Conservation (phyloP, 2,329 filamentous ascomycete species). For the Clarireedia monteithiana region DNA sequence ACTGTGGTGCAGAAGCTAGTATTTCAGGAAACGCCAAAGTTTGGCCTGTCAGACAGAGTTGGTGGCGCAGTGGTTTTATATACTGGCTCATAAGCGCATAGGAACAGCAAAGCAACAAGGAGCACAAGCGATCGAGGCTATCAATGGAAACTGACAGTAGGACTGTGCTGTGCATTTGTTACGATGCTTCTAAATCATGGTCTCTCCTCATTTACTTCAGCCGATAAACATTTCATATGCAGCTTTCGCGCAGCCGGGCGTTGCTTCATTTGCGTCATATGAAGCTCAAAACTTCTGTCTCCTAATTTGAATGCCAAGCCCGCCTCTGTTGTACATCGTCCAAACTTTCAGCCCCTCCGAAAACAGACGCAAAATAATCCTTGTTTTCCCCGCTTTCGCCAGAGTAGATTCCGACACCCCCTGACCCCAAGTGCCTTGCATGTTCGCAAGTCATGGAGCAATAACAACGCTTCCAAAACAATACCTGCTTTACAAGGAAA, state of each 20-base stretch:
- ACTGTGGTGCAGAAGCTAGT: no score
- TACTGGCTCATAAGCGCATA: no score
- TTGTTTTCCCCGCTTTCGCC: conserved; percentile 5
- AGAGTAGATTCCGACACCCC: background rate
- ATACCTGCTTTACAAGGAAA: no score
- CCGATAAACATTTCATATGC: background rate
- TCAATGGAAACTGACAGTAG: background rate
- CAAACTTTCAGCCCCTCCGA: conserved; percentile 1
- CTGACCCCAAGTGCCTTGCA: background rate
- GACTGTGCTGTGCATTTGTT: background rate
- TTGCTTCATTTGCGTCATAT: background rate
- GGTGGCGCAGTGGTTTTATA: no score
- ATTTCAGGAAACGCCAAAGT: no score
- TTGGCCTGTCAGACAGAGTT: no score
- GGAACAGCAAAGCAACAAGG: background rate
- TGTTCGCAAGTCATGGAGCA: background rate
- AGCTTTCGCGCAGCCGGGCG: background rate
- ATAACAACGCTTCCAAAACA: no score
- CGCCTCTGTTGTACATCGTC: conserved; percentile 4
- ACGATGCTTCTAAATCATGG: background rate
- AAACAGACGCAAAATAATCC: background rate
- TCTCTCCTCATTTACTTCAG: background rate
- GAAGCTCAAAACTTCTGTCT: background rate
- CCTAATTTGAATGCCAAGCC: background rate
- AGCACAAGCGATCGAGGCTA: background rate